Conservation (phyloP, 495 filamentous ascomycete genomes). For the Trichoderma gamsii region DNA sequence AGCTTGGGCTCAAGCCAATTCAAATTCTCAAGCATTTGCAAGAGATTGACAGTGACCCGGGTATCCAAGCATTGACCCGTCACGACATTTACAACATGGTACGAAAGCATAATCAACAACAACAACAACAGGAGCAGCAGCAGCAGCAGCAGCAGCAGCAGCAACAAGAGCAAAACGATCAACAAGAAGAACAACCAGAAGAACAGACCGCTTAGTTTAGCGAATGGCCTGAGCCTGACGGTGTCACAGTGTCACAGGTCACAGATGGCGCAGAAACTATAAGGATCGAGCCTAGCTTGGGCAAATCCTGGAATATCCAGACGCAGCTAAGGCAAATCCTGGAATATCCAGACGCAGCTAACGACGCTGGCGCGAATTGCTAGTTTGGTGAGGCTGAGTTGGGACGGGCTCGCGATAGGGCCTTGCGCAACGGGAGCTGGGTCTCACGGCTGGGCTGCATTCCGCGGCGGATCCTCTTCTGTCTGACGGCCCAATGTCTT, state of each 20-base stretch:
- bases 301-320: not conserved
- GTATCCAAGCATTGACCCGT: not conserved
- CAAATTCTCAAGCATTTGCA: not conserved
- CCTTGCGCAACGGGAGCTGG: not conserved
- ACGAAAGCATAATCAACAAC: not conserved
- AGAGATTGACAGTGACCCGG: not conserved
- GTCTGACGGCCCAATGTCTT: not conserved
- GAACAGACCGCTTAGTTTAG: not conserved
- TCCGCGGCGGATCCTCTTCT: not conserved
- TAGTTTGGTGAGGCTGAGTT: slow-evolving; percentile 1
- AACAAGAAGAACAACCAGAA: too few relatives aligned
- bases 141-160: too few relatives aligned
- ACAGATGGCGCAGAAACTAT: not conserved
- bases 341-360: not conserved
- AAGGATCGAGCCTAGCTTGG: not conserved
- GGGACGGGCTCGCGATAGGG: not conserved
- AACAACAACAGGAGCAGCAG: not conserved
- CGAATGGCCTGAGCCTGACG: not conserved
- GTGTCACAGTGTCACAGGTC: not conserved
- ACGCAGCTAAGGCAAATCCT: not conserved
- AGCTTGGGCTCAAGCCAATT: not conserved
- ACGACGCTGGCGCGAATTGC: not conserved
- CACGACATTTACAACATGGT: not conserved
- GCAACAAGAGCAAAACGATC: too few relatives aligned
- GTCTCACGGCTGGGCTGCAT: not conserved